Base-by-base conservation (phyloP, 1,284 basidiomycete genomes). In the Phaffia rhodozyma region DNA sequence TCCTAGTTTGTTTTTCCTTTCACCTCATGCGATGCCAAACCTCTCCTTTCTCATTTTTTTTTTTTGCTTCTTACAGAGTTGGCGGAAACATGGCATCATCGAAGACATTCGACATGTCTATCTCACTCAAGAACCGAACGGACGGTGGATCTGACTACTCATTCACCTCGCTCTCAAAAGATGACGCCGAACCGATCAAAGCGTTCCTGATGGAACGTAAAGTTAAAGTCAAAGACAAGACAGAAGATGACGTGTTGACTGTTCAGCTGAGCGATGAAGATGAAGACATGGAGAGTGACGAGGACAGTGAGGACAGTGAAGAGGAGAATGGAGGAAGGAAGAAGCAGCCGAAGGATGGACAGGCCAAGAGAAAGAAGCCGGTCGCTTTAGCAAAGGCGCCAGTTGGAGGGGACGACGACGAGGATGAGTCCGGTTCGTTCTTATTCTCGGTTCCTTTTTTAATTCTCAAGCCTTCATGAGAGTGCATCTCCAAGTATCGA, bases 191-290 rank as follows among this genome's bases (percentile, higher is more conserved):
- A 66, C 81, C 84, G 7, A 87, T 91, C 54, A 89, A 91, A 71
- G 79, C 82, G 30, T 97, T 89, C 77, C 78, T 99, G 68, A 84
- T 85, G 69, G 85, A 87, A 59, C 94, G 96, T 80, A 94, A 93
- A 75, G 83, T 97, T 68, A 83, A 86, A 70, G 83, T 96, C 67
- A 96, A 97, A 83, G 97, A 93, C 75, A 92, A 97, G 82, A 92
- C 96, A 83, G 86, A 91, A 13, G 94, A 97, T 71, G 86, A 85
- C 23, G 86, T 88, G 60, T 77, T 86, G 72, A 77, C 85, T 69
- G 74, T 55, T 52, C 27, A 75, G 43, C 78, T 87, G 66, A 86
- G 89, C 68, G 86, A 89, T 63, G 90, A 90, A 52, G 89, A 91
- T 69, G 86, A 87, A 48, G 86, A 88, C 71, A 89, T 89, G 83